Conservation (phyloP, 2,329 filamentous ascomycete species). For the Amphichorda felina region DNA sequence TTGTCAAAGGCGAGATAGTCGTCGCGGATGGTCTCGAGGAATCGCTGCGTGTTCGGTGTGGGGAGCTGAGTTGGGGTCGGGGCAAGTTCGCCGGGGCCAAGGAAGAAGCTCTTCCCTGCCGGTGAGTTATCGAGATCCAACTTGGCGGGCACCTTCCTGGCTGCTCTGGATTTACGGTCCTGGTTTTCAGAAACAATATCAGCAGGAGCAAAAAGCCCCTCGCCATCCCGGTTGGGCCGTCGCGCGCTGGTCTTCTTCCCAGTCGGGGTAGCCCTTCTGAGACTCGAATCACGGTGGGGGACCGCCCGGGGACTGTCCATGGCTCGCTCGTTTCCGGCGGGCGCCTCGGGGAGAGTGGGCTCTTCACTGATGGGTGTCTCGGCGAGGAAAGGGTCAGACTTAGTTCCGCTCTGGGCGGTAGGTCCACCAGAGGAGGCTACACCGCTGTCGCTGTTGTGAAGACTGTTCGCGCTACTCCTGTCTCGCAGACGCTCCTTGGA, state of each 20-base stretch:
- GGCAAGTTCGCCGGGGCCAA: conserved; percentile 1
- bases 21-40: conserved; percentile 15
- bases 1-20: conserved; percentile 13
- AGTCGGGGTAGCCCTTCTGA: conserved; percentile 42
- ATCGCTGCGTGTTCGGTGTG: conserved; percentile 5
- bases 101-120: conserved; percentile 1
- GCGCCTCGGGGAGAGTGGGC: conserved; percentile 17
- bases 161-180: conserved; percentile 1
- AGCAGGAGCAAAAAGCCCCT: not conserved
- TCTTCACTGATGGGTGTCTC: conserved; percentile 47
- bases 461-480: conserved; percentile 8
- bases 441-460: not conserved
- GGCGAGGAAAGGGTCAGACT: conserved; percentile 36
- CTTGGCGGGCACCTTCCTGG: conserved; percentile 1
- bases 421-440: not conserved
- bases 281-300: conserved; percentile 56
- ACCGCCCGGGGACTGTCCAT: conserved; percentile 37
- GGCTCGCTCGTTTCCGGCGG: conserved; percentile 9
- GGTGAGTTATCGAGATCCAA: conserved; percentile 3
- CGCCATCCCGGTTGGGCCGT: conserved; percentile 31
- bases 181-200: not conserved
- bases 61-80: conserved; percentile 1
- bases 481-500: conserved; percentile 54
- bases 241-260: conserved; percentile 40
- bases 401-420: conserved; percentile 17